phyloP scores from a whole-genome alignment of 2,329 filamentous ascomycete species.

The Juglanconis oblonga region DNA sequence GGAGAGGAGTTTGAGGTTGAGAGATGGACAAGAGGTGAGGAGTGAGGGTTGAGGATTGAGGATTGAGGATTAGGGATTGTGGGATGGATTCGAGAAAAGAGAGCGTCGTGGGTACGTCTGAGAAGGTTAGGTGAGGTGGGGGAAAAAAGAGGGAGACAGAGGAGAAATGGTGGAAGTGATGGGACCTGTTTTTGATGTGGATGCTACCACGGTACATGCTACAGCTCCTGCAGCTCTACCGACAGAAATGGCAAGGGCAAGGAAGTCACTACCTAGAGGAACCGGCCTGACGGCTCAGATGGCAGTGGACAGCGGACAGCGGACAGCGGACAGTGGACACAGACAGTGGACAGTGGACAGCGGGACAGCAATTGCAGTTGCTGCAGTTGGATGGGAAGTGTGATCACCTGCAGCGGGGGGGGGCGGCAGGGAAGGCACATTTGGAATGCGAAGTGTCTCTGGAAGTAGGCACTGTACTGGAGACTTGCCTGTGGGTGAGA shows the following conservation, averaged over 20 bases:
- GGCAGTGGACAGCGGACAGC: too few relatives aligned
- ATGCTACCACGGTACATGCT: constrained; percentile 2
- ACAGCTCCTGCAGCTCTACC: constrained; percentile 3
- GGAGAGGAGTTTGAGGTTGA: constrained; percentile 16
- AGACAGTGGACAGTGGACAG: constrained; percentile 19
- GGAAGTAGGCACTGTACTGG: neutral
- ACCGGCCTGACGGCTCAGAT: neutral
- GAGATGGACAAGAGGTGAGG: constrained; percentile 7
- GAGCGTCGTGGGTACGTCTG: neutral
- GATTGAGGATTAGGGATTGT: neutral
- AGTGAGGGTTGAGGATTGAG: constrained; percentile 8
- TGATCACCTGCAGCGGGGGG: neutral
- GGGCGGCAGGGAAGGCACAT: neutral
- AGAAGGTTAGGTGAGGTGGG: neutral
- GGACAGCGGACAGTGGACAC: too few relatives aligned
- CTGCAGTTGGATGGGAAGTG: neutral
- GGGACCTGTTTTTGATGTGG: constrained; percentile 11
- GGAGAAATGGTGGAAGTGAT: constrained; percentile 19
- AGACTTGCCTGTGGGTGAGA: too few relatives aligned
- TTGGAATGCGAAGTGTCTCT: neutral
- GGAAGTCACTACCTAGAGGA: constrained; percentile 18
- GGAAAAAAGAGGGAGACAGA: constrained; percentile 20
- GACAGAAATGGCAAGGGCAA: constrained; percentile 15
- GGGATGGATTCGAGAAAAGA: constrained; percentile 9
- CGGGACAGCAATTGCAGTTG: constrained; percentile 18